Conservation (phyloP, 1,284 basidiomycete species). For the Leccinum angustisporum region DNA sequence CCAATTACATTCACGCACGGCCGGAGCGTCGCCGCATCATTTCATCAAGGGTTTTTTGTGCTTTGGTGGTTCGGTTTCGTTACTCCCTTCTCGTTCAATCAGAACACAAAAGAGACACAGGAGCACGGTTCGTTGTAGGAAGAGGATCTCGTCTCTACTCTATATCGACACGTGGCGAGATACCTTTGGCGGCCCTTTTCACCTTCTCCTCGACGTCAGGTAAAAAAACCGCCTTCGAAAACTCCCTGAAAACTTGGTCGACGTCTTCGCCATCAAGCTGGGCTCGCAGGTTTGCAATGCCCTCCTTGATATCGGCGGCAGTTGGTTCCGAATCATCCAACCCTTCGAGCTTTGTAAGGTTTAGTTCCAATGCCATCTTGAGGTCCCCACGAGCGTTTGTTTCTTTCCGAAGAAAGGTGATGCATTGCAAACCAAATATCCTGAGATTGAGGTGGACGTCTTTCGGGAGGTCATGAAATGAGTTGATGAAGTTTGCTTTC, state of each 20-base stretch:
- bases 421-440: background rate
- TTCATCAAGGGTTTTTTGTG: no score
- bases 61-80: no score
- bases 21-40: no score
- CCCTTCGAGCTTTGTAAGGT: background rate
- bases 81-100: no score
- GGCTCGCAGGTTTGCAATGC: background rate
- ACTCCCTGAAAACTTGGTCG: background rate
- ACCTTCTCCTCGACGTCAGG: background rate
- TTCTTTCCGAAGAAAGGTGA: background rate
- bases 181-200: background rate
- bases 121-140: no score
- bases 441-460: no score
- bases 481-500: background rate
- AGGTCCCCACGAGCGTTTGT: no score
- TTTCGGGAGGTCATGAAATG: no score
- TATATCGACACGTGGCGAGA: background rate
- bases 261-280: background rate
- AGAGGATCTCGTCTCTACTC: no score
- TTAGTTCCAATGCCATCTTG: no score
- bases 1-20: no score
- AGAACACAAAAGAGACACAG: no score
- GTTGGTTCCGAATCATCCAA: background rate
- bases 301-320: background rate
- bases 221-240: background rate